Percentiles rank a stretch among this genome's conserved stretches.
Evolutionary conservation across 495 filamentous ascomycete genomes (phyloP).

Genomic region (Aspergillus coremiiformis): DNA sequence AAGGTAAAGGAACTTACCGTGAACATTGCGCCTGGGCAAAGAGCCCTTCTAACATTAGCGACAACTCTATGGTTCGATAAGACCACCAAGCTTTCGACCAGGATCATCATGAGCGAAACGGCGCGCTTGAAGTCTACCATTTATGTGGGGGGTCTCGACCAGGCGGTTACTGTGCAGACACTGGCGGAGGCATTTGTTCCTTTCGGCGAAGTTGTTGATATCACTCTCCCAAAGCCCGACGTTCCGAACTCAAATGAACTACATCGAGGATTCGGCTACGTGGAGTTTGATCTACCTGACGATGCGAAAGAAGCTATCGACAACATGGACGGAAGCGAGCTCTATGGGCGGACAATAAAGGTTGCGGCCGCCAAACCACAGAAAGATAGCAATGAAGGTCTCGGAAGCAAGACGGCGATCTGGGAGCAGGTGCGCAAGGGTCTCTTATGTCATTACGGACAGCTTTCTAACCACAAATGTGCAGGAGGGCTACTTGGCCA

Average conservation of each 20-base stretch:
- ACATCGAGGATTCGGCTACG: slow-evolving; percentile 92
- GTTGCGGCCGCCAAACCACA: slow-evolving; percentile 88
- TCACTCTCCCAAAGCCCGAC: slow-evolving; percentile 82
- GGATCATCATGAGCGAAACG: slow-evolving; percentile 61
- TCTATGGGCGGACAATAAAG: slow-evolving; percentile 89
- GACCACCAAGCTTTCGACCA: neutral
- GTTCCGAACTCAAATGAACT: slow-evolving; percentile 58
- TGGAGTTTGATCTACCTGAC: slow-evolving; percentile 79
- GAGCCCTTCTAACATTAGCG: neutral
- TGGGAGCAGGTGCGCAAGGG: slow-evolving; percentile 83
- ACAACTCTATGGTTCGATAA: neutral
- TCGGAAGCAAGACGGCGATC: slow-evolving; percentile 91
- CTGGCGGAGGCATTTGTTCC: slow-evolving; percentile 90
- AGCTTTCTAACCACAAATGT: slow-evolving; percentile 16
- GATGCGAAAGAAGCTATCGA: slow-evolving; percentile 95
- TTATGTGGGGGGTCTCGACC: slow-evolving; percentile 84
- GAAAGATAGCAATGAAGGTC: slow-evolving; percentile 75
- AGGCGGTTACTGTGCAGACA: slow-evolving; percentile 61
- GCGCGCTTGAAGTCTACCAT: slow-evolving; percentile 80
- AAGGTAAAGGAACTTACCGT: neutral
- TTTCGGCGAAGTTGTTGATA: slow-evolving; percentile 88
- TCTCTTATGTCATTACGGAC: slow-evolving; percentile 22
- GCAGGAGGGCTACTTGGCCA: slow-evolving; percentile 88
- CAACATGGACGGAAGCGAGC: slow-evolving; percentile 96
- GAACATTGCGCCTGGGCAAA: neutral